Conservation (phyloP, 2,329 filamentous ascomycete genomes). For the Chrysosporium queenslandicum region DNA sequence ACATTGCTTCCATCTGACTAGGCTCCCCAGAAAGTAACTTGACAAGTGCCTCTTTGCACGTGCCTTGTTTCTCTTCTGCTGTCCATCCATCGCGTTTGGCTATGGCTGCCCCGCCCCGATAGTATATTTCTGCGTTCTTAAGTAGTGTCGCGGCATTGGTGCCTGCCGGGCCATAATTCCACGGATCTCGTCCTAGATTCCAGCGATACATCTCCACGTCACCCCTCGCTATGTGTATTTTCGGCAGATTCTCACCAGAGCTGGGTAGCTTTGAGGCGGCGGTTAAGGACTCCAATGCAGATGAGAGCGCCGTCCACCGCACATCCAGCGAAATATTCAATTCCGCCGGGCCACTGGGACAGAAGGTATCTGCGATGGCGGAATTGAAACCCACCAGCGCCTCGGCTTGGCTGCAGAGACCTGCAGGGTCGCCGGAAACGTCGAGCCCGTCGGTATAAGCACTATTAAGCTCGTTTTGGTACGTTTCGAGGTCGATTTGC, state of each 20-base stretch:
- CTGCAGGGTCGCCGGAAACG: slow-evolving; percentile 38
- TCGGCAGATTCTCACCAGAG: slow-evolving; percentile 40
- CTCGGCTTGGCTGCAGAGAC: slow-evolving; percentile 47
- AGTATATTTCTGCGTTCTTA: slow-evolving; percentile 50
- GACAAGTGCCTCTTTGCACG: slow-evolving; percentile 41
- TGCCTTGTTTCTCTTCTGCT: slow-evolving; percentile 38
- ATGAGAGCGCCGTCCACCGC: slow-evolving; percentile 45
- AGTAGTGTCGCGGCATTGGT: slow-evolving; percentile 41
- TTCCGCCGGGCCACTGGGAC: slow-evolving; percentile 22
- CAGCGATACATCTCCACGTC: slow-evolving; percentile 48
- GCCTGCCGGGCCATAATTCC: slow-evolving; percentile 33
- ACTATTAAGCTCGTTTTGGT: slow-evolving; percentile 37
- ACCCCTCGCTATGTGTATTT: slow-evolving; percentile 46
- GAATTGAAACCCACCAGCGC: slow-evolving; percentile 46
- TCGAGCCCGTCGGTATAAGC: slow-evolving; percentile 36
- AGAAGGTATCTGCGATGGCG: slow-evolving; percentile 33
- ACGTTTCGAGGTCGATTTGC: slow-evolving; percentile 43
- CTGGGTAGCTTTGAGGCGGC: slow-evolving; percentile 43
- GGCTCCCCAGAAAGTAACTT: slow-evolving; percentile 37
- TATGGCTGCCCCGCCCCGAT: slow-evolving; percentile 42
- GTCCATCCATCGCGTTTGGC: slow-evolving; percentile 33
- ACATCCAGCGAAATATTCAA: slow-evolving; percentile 26
- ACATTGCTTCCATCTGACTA: slow-evolving; percentile 32
- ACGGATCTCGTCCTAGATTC: slow-evolving; percentile 41
- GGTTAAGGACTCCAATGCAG: slow-evolving; percentile 43